A percentile compares a stretch with the other conserved stretches of the same genome.
phyloP scores from a whole-genome alignment of 331 rosid genomes.

The Quercus phellos region DNA sequence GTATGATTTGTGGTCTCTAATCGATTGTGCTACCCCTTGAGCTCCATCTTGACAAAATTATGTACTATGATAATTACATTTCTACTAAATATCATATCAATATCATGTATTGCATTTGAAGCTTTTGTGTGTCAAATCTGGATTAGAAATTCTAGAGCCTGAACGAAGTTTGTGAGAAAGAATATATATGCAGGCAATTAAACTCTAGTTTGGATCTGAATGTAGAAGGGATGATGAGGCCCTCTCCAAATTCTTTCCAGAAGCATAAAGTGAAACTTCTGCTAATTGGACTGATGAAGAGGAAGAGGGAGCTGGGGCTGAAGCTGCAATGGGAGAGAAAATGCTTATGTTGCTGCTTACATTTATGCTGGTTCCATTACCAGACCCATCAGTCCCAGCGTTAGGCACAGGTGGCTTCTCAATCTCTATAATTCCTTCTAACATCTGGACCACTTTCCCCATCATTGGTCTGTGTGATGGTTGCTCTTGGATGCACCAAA shows the following conservation, averaged over 20 bases:
- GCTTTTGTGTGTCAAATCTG: not conserved
- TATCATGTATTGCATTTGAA: not conserved
- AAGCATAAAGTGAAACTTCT: conserved; percentile 23
- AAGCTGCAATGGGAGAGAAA: conserved; percentile 35
- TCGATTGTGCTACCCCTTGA: no score
- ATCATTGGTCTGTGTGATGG: conserved; percentile 82
- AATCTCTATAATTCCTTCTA: conserved; percentile 70
- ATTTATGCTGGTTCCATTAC: conserved; percentile 36
- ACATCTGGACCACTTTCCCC: conserved; percentile 86
- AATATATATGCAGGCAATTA: not conserved
- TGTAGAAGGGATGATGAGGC: conserved; percentile 42
- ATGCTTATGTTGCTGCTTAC: conserved; percentile 48
- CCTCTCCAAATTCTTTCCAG: conserved; percentile 41
- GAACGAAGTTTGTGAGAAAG: not conserved
- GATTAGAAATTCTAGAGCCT: not conserved
- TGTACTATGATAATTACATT: not conserved
- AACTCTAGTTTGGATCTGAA: conserved; percentile 16
- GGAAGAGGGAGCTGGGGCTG: conserved; percentile 42
- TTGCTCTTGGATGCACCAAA: conserved; percentile 97
- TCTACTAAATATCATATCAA: not conserved
- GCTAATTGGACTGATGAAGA: conserved; percentile 43
- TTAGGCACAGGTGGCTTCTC: conserved; percentile 63
- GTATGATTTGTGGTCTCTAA: no score
- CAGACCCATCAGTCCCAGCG: conserved; percentile 33
- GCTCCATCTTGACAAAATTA: not conserved